Base-by-base conservation (phyloP, 2,329 filamentous ascomycete genomes). In the Nothopassalora personata region DNA sequence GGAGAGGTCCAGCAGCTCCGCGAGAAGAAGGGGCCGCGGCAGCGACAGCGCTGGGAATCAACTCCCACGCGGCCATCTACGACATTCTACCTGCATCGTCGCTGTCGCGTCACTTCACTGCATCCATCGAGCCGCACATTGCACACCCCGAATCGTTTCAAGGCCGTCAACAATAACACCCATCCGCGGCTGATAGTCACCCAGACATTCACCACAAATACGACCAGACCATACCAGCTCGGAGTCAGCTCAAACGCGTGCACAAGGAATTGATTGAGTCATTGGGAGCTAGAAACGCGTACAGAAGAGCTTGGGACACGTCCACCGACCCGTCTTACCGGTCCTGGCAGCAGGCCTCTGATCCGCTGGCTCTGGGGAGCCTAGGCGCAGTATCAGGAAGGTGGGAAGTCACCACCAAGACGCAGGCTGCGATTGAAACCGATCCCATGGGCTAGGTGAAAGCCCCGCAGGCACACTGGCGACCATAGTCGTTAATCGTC, bases 401-500 rank as follows among this genome's bases (percentile, higher is more conserved):
- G 46, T 49, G 46, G 23, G 18, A 49, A 8, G 19, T 28, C 19
- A 49, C 46, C 39, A 28, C 18, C 7, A 49, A 31, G 4, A 18
- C 19, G 23, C 27, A 30, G 30, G 28, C 34, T 30, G 30, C n/a
- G 23, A 51, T 43, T n/a, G 27, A 53, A 49, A 46, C 33, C 46
- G 33, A 57, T 64, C 60, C 61, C 58, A 66, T 66, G 64, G 60
- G 63, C 60, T 62, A 58, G 39, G 30, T 49, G 18, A 47, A 18
- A 45, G 45, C 60, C 59, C 54, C 50, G 30, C 46, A 58, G 62
- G 48, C 67, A 72, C 66, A 50, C 64, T 72, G 71, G 71, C 71
- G 63, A 72, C 71, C 56, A 63, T 72, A 46, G 66, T 69, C 52
- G 54, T 71, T 43, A 71, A 68, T 60, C 67, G 67, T 58, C 56